phyloP scores from a whole-genome alignment of 2,329 filamentous ascomycete species.

The Drechslerella dactyloides region DNA sequence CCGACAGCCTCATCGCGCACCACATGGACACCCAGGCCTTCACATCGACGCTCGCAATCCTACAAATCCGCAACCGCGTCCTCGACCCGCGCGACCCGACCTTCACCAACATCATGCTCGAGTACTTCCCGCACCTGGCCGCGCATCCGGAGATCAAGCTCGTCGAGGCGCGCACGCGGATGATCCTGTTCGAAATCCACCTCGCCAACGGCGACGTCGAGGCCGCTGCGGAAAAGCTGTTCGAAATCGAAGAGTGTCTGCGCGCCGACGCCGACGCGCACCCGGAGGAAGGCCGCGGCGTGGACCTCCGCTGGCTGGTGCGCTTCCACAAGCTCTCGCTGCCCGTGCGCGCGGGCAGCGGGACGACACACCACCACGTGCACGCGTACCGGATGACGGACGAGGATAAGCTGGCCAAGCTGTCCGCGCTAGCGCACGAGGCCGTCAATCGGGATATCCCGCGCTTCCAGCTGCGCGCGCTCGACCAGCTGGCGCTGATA shows the following conservation, averaged over 20 bases:
- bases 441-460: slow-evolving; percentile 46
- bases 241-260: slow-evolving; percentile 37
- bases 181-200: slow-evolving; percentile 44
- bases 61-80: slow-evolving; percentile 38
- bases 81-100: slow-evolving; percentile 45
- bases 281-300: slow-evolving; percentile 42
- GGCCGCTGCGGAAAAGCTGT: slow-evolving; percentile 31
- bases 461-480: slow-evolving; percentile 31
- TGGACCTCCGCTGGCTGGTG: slow-evolving; percentile 45
- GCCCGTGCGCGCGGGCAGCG: slow-evolving; percentile 7
- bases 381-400: slow-evolving; percentile 27
- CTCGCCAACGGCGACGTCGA: slow-evolving; percentile 22
- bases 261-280: slow-evolving; percentile 33
- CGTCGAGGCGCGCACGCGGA: slow-evolving; percentile 27
- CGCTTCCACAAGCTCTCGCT: slow-evolving; percentile 38
- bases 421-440: slow-evolving; percentile 43
- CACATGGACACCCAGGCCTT: slow-evolving; percentile 48
- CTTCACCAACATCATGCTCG: slow-evolving; percentile 49
- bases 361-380: background rate
- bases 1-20: slow-evolving; percentile 36
- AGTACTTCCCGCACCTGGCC: slow-evolving; percentile 44
- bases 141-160: slow-evolving; percentile 45
- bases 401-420: slow-evolving; percentile 36
- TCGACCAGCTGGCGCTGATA: slow-evolving; percentile 34
- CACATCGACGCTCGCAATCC: slow-evolving; percentile 42